These are phyloP conservation scores for Aspergillus egyptiacus DNA, from an alignment of 495 filamentous ascomycete genomes.

Conservation along the genomic window DNA sequence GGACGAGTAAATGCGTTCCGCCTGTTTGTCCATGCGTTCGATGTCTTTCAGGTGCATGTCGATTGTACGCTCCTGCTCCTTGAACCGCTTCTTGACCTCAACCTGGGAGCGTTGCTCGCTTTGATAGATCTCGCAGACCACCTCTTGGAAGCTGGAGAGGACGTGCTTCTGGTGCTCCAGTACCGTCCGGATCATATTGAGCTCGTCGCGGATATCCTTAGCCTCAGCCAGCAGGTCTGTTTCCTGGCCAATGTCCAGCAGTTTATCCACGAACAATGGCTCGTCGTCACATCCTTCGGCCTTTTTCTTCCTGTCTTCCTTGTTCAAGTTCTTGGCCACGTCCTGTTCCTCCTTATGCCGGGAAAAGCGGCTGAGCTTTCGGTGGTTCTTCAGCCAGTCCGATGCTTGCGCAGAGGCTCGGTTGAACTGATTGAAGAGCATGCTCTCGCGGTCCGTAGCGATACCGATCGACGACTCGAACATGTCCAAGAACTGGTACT, in stretches of 20 bases:
- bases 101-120: slow-evolving; percentile 37
- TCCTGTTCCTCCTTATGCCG: slow-evolving; percentile 27
- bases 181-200: slow-evolving; percentile 64
- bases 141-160: slow-evolving; percentile 49
- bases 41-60: slow-evolving; percentile 60
- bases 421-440: slow-evolving; percentile 61
- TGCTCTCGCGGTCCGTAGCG: slow-evolving; percentile 57
- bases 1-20: slow-evolving; percentile 55
- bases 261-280: slow-evolving; percentile 55
- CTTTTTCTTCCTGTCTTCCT: slow-evolving; percentile 14
- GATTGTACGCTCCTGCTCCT: slow-evolving; percentile 56
- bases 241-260: slow-evolving; percentile 63
- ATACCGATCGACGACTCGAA: slow-evolving; percentile 63
- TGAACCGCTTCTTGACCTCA: slow-evolving; percentile 53
- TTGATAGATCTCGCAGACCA: slow-evolving; percentile 46
- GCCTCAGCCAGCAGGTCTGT: slow-evolving; percentile 59
- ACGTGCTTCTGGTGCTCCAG: slow-evolving; percentile 54
- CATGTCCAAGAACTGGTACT: slow-evolving; percentile 68
- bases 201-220: slow-evolving; percentile 67
- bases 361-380: slow-evolving; percentile 40
- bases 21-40: slow-evolving; percentile 63
- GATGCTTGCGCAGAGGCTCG: slow-evolving; percentile 54
- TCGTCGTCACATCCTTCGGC: slow-evolving; percentile 23
- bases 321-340: slow-evolving; percentile 12
- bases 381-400: slow-evolving; percentile 55